A percentile compares a stretch with the other conserved stretches of the same genome.
Evolutionary conservation across 495 filamentous ascomycete genomes (phyloP).

Genomic region (Lichina pygmaea): DNA sequence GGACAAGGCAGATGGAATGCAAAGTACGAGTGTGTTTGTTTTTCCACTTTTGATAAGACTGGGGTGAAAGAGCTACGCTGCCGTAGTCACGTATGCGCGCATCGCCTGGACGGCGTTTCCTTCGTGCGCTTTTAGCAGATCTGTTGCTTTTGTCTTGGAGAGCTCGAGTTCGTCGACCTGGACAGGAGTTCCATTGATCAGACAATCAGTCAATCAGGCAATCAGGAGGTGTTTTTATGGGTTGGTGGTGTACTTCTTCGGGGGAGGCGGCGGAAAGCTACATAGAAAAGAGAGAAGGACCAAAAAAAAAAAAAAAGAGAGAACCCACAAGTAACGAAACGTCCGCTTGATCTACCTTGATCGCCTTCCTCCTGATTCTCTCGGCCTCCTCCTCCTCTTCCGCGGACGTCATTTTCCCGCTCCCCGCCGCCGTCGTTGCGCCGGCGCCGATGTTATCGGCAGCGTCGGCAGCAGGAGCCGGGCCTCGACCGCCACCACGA

Average conservation of each 20-base stretch:
- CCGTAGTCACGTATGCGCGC: slow-evolving; percentile 24
- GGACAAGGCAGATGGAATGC: no score
- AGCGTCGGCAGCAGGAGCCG: no score
- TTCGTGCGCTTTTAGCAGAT: slow-evolving; percentile 53
- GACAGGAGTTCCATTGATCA: no score
- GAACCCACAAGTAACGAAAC: slow-evolving; percentile 33
- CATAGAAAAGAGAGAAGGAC: not conserved
- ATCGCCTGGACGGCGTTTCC: slow-evolving; percentile 50
- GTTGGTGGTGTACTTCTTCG: no score
- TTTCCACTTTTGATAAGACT: no score
- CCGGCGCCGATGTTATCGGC: not conserved
- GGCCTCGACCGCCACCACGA: not conserved
- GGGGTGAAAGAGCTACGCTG: not conserved
- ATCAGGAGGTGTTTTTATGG: not conserved
- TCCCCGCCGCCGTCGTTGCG: not conserved
- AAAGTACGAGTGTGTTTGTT: no score
- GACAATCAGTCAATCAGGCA: not conserved
- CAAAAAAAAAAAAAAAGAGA: not conserved
- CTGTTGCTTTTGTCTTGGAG: slow-evolving; percentile 54
- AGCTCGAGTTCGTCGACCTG: slow-evolving; percentile 62
- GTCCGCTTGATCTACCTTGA: slow-evolving; percentile 41
- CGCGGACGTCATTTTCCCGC: slow-evolving; percentile 8
- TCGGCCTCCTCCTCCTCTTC: slow-evolving; percentile 17
- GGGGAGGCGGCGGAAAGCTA: no score
- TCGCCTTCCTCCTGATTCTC: slow-evolving; percentile 20